Conservation (phyloP, 805 yeast genomes). For the Metschnikowia cerradonensis region DNA sequence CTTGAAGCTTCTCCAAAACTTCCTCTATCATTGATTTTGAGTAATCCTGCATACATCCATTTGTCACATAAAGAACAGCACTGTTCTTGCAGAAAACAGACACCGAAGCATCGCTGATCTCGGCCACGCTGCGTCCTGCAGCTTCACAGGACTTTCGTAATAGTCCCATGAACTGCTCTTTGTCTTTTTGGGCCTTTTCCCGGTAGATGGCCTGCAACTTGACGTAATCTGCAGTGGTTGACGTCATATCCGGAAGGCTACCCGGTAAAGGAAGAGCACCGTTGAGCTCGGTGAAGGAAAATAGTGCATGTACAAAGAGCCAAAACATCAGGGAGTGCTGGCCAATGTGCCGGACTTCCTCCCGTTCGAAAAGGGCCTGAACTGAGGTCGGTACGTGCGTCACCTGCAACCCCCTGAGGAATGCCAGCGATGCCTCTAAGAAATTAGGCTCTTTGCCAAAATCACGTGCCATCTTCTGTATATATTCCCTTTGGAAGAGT, state of each 20-base stretch:
- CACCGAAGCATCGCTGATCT: conserved; percentile 34
- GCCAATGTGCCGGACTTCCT: background rate
- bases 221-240: conserved; percentile 62
- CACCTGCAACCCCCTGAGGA: conserved; percentile 36
- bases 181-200: conserved; percentile 51
- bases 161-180: conserved; percentile 31
- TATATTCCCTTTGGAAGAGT: conserved; percentile 30
- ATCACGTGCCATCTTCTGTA: conserved; percentile 39
- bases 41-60: conserved; percentile 35
- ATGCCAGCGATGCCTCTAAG: conserved; percentile 33
- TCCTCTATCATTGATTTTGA: conserved; percentile 1
- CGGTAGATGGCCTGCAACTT: conserved; percentile 55
- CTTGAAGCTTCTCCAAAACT: conserved; percentile 2
- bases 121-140: conserved; percentile 25
- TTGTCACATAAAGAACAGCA: conserved; percentile 45
- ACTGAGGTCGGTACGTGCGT: conserved; percentile 32
- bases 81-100: conserved; percentile 60
- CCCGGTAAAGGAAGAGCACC: conserved; percentile 67
- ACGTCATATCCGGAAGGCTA: conserved; percentile 82
- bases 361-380: conserved; percentile 17
- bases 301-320: conserved; percentile 55
- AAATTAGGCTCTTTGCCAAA: conserved; percentile 50
- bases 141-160: conserved; percentile 24
- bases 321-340: conserved; percentile 48
- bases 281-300: conserved; percentile 39